Base-by-base conservation (phyloP, 331 rosid species). In the Cydonia oblonga region DNA sequence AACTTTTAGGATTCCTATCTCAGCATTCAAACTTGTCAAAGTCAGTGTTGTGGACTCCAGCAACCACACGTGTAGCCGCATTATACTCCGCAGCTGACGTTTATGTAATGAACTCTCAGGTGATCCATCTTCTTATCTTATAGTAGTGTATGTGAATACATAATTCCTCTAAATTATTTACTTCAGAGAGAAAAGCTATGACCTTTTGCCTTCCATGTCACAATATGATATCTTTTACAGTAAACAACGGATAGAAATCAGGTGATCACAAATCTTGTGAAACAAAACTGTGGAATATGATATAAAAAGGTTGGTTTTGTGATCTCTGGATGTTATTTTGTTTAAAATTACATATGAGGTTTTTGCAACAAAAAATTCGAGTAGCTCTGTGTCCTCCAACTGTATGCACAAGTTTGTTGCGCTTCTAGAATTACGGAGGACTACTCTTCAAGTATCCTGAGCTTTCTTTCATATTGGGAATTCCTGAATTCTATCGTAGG, bases 31-130 rank as follows among this genome's bases (percentile, higher is more conserved):
- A 91, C 88, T 74, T 86, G 81, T 95, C 97, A 5, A 88, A 85
- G 83, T 80, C 92, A 29, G 90, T 91, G 77, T 75, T 95, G 58
- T 95, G 99, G 99, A 91, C 91, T 82, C 96, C 96, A 7, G 78
- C 97, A 78, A 89, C 96, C 63, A 91, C 97, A 24, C 89, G 79
- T 33, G 96, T 95, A 69, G 91, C 96, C 29, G 88, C 99, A 66
- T 92, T 95, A 59, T 95, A 88, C 85, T 83, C 97, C 76, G 99
- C 97, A 15, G 96, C 99, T 61, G 99, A 95, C 78, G 96, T 85
- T 71, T 95, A 95, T 73, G 87, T 83, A 67, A 91, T 91, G 80
- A 95, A 95, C 84, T 85, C 99, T 75, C 99, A 95, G 97, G 99
- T 91, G 83, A 81, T 61, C 66, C 72, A 40, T 44, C 78, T 75